Percentiles rank a stretch among this genome's conserved stretches.
These are phyloP conservation scores for Marasmius fiardii DNA, from an alignment of 1,284 basidiomycete genomes.

Conservation along the genomic window DNA sequence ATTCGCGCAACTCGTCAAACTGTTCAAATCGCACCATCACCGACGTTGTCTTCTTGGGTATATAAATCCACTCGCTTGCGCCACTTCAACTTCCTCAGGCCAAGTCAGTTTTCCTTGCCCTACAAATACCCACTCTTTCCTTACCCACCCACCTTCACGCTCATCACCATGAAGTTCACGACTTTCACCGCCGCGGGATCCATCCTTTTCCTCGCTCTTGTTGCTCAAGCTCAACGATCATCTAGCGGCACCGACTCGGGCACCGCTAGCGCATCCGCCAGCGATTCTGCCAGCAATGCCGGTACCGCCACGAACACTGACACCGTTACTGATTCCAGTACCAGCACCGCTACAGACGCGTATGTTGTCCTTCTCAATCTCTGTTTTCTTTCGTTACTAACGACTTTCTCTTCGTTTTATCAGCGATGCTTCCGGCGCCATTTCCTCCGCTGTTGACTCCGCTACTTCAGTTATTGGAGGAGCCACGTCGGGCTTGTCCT, in stretches of 20 bases:
- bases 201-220: background rate
- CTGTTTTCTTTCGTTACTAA: background rate
- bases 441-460: background rate
- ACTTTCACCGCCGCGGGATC: background rate
- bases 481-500: background rate
- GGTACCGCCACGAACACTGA: no score
- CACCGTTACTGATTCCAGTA: background rate
- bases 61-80: no score
- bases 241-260: no score
- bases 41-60: no score
- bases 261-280: no score
- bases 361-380: background rate
- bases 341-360: background rate
- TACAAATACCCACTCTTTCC: no score
- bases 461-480: background rate
- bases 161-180: conserved; percentile 1
- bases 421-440: background rate
- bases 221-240: background rate
- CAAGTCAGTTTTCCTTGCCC: no score
- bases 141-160: background rate
- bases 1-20: no score
- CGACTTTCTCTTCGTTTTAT: background rate
- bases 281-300: background rate
- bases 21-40: no score
- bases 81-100: no score